Percentiles rank a stretch among this genome's conserved stretches.
These are phyloP conservation scores for Fusarium sp. DNA, from an alignment of 2,329 filamentous ascomycete genomes.

Conservation along the genomic window DNA sequence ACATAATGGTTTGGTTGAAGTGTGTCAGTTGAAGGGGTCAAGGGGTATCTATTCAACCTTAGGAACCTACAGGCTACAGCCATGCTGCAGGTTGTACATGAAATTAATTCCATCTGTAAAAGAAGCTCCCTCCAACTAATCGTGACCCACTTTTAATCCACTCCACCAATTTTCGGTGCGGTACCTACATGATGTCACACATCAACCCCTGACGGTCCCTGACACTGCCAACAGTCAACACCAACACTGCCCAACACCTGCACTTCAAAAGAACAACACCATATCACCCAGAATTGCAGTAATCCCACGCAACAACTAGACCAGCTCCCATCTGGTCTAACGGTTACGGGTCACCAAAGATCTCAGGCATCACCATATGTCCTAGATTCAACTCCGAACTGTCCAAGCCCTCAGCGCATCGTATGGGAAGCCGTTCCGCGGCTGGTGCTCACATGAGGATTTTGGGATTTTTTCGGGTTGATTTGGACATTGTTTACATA, in stretches of 20 bases:
- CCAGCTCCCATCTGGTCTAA: constrained; percentile 9
- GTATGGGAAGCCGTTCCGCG: background rate
- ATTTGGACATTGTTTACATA: background rate
- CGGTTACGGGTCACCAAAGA: constrained; percentile 1
- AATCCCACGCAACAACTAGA: background rate
- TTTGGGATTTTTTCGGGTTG: background rate
- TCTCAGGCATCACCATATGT: constrained; percentile 4
- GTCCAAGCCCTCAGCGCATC: background rate
- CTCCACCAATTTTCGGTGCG: background rate
- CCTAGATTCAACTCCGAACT: background rate
- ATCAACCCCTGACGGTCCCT: background rate
- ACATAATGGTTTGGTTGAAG: background rate
- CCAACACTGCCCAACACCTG: background rate
- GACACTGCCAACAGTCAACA: constrained; percentile 1
- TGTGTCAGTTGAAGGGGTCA: background rate
- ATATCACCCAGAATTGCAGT: background rate
- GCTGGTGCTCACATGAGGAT: background rate
- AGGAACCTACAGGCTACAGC: background rate
- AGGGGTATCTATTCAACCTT: background rate
- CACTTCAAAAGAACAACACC: background rate
- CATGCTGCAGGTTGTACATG: background rate
- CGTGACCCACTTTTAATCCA: background rate
- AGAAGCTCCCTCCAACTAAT: background rate
- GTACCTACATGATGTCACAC: background rate
- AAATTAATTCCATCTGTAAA: background rate